Evolutionary conservation across 2,329 filamentous ascomycete species (phyloP).

Genomic region (Aspergillus clavatus): DNA sequence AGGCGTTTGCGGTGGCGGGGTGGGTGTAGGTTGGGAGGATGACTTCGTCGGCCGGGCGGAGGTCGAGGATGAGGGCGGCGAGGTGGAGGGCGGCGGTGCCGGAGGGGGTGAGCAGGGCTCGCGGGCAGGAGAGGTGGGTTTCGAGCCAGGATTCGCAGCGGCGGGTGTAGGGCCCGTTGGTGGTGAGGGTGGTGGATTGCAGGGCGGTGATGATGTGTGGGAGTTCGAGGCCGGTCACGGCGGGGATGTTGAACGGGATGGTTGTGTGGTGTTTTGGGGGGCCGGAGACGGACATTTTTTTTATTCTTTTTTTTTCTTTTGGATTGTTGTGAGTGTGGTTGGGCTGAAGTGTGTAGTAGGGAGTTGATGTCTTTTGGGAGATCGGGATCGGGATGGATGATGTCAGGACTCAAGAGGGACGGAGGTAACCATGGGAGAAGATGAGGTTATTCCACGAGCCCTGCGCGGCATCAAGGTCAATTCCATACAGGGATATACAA

Average conservation of each 20-base stretch:
- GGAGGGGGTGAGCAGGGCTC: slow-evolving; percentile 9
- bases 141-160: slow-evolving; percentile 14
- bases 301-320: too few species aligned
- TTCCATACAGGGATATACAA: too few species aligned
- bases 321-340: background rate
- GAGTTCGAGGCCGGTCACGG: slow-evolving; percentile 4
- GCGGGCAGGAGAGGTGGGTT: background rate
- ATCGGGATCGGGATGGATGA: too few species aligned
- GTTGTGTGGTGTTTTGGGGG: background rate
- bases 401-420: too few species aligned
- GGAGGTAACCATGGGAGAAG: too few species aligned
- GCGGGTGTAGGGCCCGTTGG: slow-evolving; percentile 9
- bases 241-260: slow-evolving; percentile 6
- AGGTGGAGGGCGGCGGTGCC: slow-evolving; percentile 14
- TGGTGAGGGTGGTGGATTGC: background rate
- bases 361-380: too few species aligned
- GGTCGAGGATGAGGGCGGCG: slow-evolving; percentile 6
- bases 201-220: slow-evolving; percentile 5
- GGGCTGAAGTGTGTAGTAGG: too few species aligned
- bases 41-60: slow-evolving; percentile 12
- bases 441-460: too few species aligned
- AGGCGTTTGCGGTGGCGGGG: slow-evolving; percentile 12
- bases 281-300: background rate
- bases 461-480: too few species aligned
- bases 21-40: slow-evolving; percentile 16